Evolutionary conservation across 2,329 filamentous ascomycete species (phyloP).

Genomic region (Leptographium lundbergii): DNA sequence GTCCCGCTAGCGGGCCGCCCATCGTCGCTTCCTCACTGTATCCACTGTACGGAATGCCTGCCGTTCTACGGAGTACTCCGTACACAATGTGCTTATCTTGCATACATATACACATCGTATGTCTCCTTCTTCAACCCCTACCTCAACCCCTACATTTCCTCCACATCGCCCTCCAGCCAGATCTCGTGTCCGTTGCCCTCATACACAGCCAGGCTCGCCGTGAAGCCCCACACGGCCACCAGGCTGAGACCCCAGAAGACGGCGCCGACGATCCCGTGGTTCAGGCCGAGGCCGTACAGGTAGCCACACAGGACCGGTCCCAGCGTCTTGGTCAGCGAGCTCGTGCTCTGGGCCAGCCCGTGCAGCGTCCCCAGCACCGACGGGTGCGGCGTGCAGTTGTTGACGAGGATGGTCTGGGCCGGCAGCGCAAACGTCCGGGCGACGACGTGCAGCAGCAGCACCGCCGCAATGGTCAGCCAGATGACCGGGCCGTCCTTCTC

Average conservation of each 20-base stretch:
- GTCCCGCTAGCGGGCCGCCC: no score
- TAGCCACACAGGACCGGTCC: conserved; percentile 49
- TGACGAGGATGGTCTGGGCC: conserved; percentile 45
- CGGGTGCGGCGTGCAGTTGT: conserved; percentile 46
- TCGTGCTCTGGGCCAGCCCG: conserved; percentile 43
- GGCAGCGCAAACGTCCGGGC: conserved; percentile 57
- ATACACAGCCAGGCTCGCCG: conserved; percentile 37
- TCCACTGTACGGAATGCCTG: no score
- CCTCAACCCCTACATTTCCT: conserved; percentile 16
- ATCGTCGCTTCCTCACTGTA: neutral
- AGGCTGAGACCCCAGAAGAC: conserved; percentile 44
- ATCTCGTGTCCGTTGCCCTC: conserved; percentile 56
- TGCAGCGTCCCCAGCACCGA: conserved; percentile 46
- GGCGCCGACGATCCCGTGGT: conserved; percentile 42
- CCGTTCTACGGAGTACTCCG: no score
- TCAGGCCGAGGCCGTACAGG: conserved; percentile 46
- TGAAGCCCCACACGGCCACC: conserved; percentile 33
- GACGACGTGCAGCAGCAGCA: conserved; percentile 56
- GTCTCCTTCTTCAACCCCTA: no score
- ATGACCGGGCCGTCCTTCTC: conserved; percentile 41
- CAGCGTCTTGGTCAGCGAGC: conserved; percentile 44
- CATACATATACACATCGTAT: no score
- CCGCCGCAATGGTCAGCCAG: conserved; percentile 51
- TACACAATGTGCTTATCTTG: neutral
- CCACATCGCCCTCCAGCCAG: conserved; percentile 48